Base-by-base conservation (phyloP, 2,329 filamentous ascomycete genomes). In the Chrysosporium keratinophilum region DNA sequence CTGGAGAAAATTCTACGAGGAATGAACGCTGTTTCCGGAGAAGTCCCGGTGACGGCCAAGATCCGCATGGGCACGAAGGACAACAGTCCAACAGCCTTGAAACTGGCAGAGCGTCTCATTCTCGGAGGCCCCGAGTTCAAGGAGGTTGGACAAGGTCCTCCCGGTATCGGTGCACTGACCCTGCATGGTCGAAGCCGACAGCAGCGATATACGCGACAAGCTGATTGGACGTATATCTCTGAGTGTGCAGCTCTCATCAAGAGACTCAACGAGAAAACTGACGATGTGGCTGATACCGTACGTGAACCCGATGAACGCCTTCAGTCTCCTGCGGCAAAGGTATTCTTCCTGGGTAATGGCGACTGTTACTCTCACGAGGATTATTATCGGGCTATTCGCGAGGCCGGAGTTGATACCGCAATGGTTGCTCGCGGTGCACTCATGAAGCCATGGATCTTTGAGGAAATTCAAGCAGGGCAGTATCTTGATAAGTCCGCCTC, bases 391-490 rank as follows among this genome's bases (percentile, higher is more conserved):
- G 83, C 93, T 64, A 76, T 97, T 39, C 77, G 84, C 46, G 79
- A 91, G 56, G 79, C 87, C 35, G 80, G 81, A 45, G 89, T 97
- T 44, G 91, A 97, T 72, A 83, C 83, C n/a, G 87, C 95, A 66
- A 97, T 98, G 93, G 82, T 97, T 57, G 93, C 84, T n/a, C 87
- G 93, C 57, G 93, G 93, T 54, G 93, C 93, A 9, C 79, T 98
- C 55, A 88, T 97, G 72, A 98, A 98, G 73, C 93, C 93, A 0
- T 98, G 93, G 93, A 77, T 98, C 58, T 98, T 97, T 66, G 93
- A 98, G 70, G 93, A 98, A 71, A 97, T 98, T 53, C 81, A 87
- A 61, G 80, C 83, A 58, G 86, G 87, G 4, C 93, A 97, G 70
- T 96, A 97, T 66, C 80, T 98, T 39, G 93, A 98, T 75, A 98